Conservation (phyloP, 306 rosid genomes). For the Prinsepia uniflora region DNA sequence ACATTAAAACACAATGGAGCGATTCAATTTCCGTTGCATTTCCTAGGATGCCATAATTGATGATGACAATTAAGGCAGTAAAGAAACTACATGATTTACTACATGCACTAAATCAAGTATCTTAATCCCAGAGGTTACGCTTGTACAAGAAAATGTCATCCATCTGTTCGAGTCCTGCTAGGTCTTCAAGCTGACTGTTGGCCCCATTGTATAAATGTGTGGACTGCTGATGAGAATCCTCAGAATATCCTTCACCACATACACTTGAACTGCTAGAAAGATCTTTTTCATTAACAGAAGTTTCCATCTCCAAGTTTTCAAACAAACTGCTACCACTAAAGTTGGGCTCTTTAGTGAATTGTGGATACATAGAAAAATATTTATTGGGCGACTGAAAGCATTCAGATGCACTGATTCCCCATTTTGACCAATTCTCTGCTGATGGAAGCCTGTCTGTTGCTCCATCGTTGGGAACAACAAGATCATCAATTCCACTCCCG, state of each 20-base stretch:
- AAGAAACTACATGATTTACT: conserved; percentile 42
- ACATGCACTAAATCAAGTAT: conserved; percentile 55
- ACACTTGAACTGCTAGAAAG: conserved; percentile 53
- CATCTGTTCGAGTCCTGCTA: conserved; percentile 45
- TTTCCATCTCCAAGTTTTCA: conserved; percentile 39
- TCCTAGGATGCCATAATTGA: conserved; percentile 32
- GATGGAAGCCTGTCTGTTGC: conserved; percentile 56
- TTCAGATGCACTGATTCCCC: conserved; percentile 52
- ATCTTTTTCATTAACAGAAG: conserved; percentile 39
- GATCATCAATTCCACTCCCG: conserved; percentile 43
- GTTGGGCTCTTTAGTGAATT: conserved; percentile 30
- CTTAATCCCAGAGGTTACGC: conserved; percentile 64
- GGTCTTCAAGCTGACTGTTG: conserved; percentile 45
- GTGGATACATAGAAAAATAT: conserved; percentile 28
- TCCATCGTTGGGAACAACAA: conserved; percentile 43
- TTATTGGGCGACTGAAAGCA: conserved; percentile 32
- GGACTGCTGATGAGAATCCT: conserved; percentile 39
- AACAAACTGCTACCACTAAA: conserved; percentile 34
- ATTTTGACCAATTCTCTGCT: conserved; percentile 58
- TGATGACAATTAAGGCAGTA: conserved; percentile 34
- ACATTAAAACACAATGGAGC: conserved; percentile 42
- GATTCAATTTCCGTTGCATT: conserved; percentile 44
- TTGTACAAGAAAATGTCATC: conserved; percentile 79
- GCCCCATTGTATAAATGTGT: conserved; percentile 28
- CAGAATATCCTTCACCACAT: conserved; percentile 47